Conservation (phyloP, 2,329 filamentous ascomycete genomes). For the Colletotrichum graminicola region DNA sequence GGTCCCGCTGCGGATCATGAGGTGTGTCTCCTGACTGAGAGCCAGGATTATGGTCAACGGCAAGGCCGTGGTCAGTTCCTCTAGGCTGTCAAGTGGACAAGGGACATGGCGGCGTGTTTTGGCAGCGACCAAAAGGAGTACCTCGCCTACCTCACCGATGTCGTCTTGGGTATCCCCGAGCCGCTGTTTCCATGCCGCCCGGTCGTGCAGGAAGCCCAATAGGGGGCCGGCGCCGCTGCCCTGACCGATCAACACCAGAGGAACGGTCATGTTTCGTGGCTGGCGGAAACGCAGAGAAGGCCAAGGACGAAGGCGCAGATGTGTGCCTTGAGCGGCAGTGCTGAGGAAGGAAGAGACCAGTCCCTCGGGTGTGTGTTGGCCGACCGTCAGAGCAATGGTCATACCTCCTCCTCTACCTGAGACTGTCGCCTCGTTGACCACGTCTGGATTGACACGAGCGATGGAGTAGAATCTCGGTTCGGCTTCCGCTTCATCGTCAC, state of each 20-base stretch:
- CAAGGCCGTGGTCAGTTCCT: slow-evolving; percentile 17
- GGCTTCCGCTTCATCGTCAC: slow-evolving; percentile 8
- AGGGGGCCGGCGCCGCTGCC: slow-evolving; percentile 28
- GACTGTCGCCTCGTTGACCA: background rate
- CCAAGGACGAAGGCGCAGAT: slow-evolving; percentile 31
- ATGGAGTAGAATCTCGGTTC: slow-evolving; percentile 39
- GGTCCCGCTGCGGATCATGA: slow-evolving; percentile 21
- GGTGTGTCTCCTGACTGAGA: slow-evolving; percentile 31
- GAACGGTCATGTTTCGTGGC: slow-evolving; percentile 21
- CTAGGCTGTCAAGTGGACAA: slow-evolving; percentile 24
- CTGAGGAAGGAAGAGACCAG: slow-evolving; percentile 30
- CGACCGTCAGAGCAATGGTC: slow-evolving; percentile 26
- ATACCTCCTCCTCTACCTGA: slow-evolving; percentile 11
- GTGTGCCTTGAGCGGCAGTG: slow-evolving; percentile 20
- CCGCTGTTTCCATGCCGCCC: slow-evolving; percentile 7
- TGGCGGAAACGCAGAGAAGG: slow-evolving; percentile 33
- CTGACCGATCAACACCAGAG: slow-evolving; percentile 28
- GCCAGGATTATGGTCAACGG: slow-evolving; percentile 30
- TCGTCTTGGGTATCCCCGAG: background rate
- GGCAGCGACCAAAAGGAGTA: slow-evolving; percentile 27
- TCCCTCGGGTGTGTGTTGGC: slow-evolving; percentile 34
- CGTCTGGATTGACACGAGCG: slow-evolving; percentile 17
- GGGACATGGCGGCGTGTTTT: slow-evolving; percentile 31
- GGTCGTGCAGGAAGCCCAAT: slow-evolving; percentile 35
- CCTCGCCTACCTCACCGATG: slow-evolving; percentile 1